Conservation (phyloP, 768 basidiomycete genomes). For the Boletellus ananiceps region DNA sequence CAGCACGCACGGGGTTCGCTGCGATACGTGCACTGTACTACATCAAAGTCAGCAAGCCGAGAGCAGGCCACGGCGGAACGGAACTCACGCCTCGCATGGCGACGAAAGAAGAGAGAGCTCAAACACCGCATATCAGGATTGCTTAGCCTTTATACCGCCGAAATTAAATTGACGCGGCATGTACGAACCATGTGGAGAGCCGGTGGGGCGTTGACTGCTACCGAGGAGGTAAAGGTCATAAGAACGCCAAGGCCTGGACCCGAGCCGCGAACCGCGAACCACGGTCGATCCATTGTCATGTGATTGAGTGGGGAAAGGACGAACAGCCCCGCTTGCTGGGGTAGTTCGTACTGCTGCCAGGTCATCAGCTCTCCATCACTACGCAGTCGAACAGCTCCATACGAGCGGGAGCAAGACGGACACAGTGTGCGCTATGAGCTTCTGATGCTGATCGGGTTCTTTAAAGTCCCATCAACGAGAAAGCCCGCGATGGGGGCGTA, state of each 20-base stretch:
- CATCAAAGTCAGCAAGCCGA: constrained; percentile 2
- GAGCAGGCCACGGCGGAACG: neutral
- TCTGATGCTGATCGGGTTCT: neutral
- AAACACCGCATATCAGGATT: neutral
- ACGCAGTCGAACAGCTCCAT: neutral
- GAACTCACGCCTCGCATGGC: constrained; percentile 26
- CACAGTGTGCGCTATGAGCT: neutral
- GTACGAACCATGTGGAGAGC: constrained; percentile 6
- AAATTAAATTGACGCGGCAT: neutral
- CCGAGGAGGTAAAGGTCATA: neutral
- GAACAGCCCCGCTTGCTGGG: no score
- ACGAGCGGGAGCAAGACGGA: neutral
- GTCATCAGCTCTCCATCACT: no score
- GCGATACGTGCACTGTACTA: constrained; percentile 56
- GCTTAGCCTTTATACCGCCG: constrained; percentile 12
- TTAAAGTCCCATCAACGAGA: neutral
- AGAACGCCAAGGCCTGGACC: neutral
- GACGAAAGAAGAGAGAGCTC: neutral
- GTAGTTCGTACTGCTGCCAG: no score
- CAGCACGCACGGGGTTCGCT: constrained; percentile 46
- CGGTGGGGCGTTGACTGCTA: neutral
- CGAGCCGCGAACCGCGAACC: neutral
- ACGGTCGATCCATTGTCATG: neutral
- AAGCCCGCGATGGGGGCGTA: neutral
- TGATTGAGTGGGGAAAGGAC: neutral